Evolutionary conservation across 768 basidiomycete genomes (phyloP).

Genomic region (Auriscalpium vulgare): DNA sequence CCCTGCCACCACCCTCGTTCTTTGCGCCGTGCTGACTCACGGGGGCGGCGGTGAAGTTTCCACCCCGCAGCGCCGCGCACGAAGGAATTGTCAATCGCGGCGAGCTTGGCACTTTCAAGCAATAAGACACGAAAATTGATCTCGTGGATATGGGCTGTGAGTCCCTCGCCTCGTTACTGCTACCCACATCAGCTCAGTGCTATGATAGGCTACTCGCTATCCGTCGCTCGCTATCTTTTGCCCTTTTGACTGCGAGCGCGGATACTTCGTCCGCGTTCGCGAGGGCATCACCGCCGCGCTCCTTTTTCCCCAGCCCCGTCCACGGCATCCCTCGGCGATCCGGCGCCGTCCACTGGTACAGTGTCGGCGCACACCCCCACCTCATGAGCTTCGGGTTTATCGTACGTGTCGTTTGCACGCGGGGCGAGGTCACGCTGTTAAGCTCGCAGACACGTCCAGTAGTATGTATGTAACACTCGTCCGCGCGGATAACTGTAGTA

Average conservation of each 20-base stretch:
- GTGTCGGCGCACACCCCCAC: constrained; percentile 5
- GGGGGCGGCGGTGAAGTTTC: constrained; percentile 31
- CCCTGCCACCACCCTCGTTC: neutral
- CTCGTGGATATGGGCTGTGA: constrained; percentile 57
- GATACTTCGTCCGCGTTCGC: constrained; percentile 1
- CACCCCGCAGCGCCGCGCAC: constrained; percentile 53
- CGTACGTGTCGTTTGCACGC: constrained; percentile 24
- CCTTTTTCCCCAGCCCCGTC: constrained; percentile 10
- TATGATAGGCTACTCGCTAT: constrained; percentile 27
- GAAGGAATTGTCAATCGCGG: constrained; percentile 46
- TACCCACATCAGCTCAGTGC: neutral
- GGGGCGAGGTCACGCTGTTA: constrained; percentile 29
- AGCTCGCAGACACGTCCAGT: too few relatives aligned
- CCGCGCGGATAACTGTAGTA: too few relatives aligned
- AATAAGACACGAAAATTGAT: constrained; percentile 32
- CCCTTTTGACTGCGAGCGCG: constrained; percentile 9
- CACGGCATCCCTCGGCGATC: neutral
- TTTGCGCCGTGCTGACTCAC: neutral
- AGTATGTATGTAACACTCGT: too few relatives aligned
- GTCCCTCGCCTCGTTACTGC: constrained; percentile 11
- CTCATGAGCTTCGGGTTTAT: constrained; percentile 16
- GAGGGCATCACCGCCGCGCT: constrained; percentile 18
- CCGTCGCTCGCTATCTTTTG: constrained; percentile 14
- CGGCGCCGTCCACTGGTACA: too few relatives aligned
- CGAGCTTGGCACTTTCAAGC: constrained; percentile 45